These are phyloP conservation scores for Talaromyces piceae DNA, from an alignment of 2,329 filamentous ascomycete species.

Conservation along the genomic window DNA sequence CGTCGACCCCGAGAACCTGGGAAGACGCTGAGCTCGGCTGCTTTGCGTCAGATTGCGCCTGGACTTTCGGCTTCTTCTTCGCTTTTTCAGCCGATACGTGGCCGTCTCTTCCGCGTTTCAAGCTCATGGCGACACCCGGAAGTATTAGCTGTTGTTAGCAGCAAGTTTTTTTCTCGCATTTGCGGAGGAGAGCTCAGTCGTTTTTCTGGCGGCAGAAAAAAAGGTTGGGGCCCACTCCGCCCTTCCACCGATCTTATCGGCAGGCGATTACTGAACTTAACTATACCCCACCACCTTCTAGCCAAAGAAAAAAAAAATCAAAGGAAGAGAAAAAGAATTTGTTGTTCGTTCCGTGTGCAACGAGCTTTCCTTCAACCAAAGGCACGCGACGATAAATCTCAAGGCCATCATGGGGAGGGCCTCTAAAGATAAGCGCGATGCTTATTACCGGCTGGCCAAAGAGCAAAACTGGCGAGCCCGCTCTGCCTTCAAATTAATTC, in stretches of 20 bases:
- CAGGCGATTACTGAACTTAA: conserved; percentile 5
- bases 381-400: neutral
- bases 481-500: conserved; percentile 93
- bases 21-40: conserved; percentile 17
- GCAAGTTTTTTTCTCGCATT: neutral
- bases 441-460: conserved; percentile 95
- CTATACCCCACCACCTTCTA: conserved; percentile 4
- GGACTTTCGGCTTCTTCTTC: conserved; percentile 31
- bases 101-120: conserved; percentile 28
- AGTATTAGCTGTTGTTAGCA: neutral
- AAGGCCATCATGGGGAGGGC: conserved; percentile 72
- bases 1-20: conserved; percentile 37
- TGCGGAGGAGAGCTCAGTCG: conserved; percentile 20
- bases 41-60: conserved; percentile 12
- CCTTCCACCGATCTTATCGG: conserved; percentile 10
- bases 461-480: conserved; percentile 97
- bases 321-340: no score
- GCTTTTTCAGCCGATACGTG: conserved; percentile 21
- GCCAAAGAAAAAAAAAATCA: neutral
- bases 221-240: conserved; percentile 21
- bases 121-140: conserved; percentile 23
- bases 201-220: conserved; percentile 19
- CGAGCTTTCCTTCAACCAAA: neutral
- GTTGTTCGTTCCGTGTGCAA: neutral
- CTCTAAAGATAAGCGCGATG: conserved; percentile 96